Conservation (phyloP, 139 green algal species). For the Chlorokybus atmophyticus region DNA sequence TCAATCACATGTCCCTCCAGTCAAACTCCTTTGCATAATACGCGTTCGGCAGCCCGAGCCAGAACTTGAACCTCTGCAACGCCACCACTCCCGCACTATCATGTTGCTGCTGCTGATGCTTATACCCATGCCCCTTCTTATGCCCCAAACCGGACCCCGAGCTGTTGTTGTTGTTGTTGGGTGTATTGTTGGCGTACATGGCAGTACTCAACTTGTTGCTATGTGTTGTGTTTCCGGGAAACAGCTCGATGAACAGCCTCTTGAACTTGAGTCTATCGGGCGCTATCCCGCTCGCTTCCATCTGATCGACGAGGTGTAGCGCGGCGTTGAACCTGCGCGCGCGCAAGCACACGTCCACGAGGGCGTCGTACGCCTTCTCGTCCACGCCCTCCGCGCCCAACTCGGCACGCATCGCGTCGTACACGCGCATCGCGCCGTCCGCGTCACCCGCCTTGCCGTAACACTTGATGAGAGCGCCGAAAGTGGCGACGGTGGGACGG, state of each 20-base stretch:
- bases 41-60: not conserved
- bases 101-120: no score
- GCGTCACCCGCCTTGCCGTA: not conserved
- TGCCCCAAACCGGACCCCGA: no score
- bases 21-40: not conserved
- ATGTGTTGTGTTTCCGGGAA: no score
- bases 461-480: not conserved
- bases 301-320: not conserved
- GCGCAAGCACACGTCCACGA: not conserved
- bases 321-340: not conserved
- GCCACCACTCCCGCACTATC: no score
- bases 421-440: not conserved
- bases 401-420: not conserved
- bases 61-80: not conserved
- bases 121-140: no score
- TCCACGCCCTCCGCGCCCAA: not conserved
- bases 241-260: no score
- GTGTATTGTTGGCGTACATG: no score
- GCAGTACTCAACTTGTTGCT: no score
- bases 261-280: conserved; percentile 1
- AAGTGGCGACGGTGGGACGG: not conserved
- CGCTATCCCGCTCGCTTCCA: not conserved
- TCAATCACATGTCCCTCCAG: no score
- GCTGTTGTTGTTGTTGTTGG: not conserved
- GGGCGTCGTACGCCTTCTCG: not conserved